A percentile compares a stretch with the other conserved stretches of the same genome.
Conservation (phyloP, 345 rosid genomes). For the Eucalyptus sp. region DNA sequence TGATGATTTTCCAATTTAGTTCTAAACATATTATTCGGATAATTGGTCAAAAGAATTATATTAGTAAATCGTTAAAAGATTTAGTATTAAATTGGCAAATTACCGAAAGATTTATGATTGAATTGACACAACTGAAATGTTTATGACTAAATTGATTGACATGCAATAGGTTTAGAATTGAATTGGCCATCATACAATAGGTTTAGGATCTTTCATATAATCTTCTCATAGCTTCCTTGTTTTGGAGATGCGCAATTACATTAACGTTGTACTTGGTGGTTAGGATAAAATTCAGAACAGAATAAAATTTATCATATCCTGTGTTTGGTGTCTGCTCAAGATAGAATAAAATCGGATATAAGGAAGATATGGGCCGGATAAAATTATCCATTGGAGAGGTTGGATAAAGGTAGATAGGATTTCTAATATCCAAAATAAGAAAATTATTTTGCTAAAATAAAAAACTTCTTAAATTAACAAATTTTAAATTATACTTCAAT, state of each 20-base stretch:
- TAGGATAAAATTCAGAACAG: rapidly evolving
- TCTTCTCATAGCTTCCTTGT: background rate
- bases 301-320: rapidly evolving
- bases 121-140: rapidly evolving
- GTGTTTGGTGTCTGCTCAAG: rapidly evolving
- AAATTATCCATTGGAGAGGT: rapidly evolving
- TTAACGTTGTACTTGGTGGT: background rate
- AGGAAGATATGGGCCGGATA: rapidly evolving
- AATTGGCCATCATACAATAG: too few relatives aligned
- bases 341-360: too few relatives aligned
- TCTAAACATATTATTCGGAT: background rate
- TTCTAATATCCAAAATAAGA: too few relatives aligned
- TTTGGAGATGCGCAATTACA: background rate
- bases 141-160: too few relatives aligned
- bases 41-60: too few relatives aligned
- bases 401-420: rapidly evolving
- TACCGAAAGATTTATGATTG: too few relatives aligned
- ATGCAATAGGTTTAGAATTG: too few relatives aligned
- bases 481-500: too few relatives aligned
- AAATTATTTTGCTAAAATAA: too few relatives aligned
- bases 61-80: too few relatives aligned
- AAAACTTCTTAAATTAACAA: too few relatives aligned
- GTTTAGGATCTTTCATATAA: background rate
- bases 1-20: background rate
- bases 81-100: too few relatives aligned